phyloP scores from a whole-genome alignment of 495 filamentous ascomycete species.

The Penicillium arizonense region DNA sequence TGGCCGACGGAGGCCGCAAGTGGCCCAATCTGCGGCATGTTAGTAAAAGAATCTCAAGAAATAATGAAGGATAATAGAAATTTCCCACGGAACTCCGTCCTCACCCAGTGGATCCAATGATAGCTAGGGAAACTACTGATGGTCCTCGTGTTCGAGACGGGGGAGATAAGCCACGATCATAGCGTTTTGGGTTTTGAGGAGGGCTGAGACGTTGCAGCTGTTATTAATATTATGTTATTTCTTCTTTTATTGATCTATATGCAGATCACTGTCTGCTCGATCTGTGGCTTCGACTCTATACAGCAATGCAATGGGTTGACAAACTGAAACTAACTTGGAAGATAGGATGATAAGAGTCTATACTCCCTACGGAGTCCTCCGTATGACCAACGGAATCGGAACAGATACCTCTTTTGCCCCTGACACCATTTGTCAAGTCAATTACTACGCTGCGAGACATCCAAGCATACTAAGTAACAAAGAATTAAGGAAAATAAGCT shows the following conservation, averaged over 20 bases:
- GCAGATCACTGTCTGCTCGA: no score
- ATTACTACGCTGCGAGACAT: no score
- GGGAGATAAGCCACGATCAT: constrained; percentile 20
- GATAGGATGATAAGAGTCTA: no score
- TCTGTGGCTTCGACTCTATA: no score
- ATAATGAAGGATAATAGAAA: background rate
- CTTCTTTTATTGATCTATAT: background rate
- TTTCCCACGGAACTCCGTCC: background rate
- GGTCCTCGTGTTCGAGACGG: constrained; percentile 13
- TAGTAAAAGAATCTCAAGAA: constrained; percentile 1
- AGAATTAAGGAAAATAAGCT: no score
- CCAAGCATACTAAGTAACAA: no score
- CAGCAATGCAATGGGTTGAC: no score
- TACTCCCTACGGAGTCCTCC: no score
- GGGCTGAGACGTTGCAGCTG: background rate
- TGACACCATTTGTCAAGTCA: no score
- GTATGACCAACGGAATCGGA: no score
- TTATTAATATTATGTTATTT: background rate
- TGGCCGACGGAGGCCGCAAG: constrained; percentile 25
- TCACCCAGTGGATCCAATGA: constrained; percentile 39
- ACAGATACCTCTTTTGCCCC: no score
- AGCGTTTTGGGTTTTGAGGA: constrained; percentile 7
- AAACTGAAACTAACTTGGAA: no score
- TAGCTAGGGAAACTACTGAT: constrained; percentile 23
- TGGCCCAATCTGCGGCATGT: constrained; percentile 26